Evolutionary conservation across 768 basidiomycete genomes (phyloP).

Genomic region (Podaxis carcinomalis): DNA sequence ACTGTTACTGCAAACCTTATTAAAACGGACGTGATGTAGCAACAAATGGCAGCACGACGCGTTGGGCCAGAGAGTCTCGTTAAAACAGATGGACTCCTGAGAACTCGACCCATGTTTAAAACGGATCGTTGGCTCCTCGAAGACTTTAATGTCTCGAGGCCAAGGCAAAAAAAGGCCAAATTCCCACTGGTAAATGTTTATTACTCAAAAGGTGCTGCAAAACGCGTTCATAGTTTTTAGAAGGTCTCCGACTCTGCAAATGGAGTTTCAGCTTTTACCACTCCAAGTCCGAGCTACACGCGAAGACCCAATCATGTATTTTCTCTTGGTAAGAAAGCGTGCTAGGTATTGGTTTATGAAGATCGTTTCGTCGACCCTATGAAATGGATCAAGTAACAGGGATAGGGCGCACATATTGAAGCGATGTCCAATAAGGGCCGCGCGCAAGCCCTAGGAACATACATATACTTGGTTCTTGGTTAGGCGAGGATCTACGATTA

Average conservation of each 20-base stretch:
- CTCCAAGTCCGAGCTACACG: neutral
- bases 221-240: neutral
- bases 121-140: no score
- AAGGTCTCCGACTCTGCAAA: neutral
- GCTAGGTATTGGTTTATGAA: neutral
- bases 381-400: neutral
- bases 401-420: neutral
- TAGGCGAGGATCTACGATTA: no score
- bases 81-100: no score
- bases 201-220: no score
- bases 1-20: no score
- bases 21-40: no score
- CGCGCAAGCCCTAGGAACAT: neutral
- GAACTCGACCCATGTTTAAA: no score
- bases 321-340: neutral
- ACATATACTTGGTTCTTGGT: neutral
- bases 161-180: no score
- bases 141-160: no score
- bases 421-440: neutral
- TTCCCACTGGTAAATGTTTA: no score
- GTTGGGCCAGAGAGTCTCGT: no score
- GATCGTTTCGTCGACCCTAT: neutral
- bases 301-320: neutral
- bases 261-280: neutral
- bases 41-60: no score